phyloP scores from a whole-genome alignment of 306 rosid genomes.

The Carpinus fangiana region DNA sequence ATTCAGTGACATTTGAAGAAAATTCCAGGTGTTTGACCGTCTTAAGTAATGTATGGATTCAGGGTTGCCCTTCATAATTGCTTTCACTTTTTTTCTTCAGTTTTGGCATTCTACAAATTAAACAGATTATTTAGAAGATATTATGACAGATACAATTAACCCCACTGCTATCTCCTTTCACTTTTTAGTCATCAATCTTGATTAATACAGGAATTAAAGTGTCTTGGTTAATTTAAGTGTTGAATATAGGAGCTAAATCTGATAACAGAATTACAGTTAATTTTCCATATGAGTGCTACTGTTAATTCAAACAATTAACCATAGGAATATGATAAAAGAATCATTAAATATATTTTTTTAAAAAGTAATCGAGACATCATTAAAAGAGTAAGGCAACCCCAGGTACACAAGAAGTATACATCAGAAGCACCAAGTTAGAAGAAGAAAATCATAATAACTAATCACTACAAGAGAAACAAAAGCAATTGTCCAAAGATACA shows the following conservation, averaged over 20 bases:
- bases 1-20: background rate
- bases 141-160: background rate
- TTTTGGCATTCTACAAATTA: background rate
- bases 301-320: background rate
- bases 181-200: background rate
- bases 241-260: background rate
- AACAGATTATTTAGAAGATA: background rate
- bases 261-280: background rate
- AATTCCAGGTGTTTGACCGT: no score
- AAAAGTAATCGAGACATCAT: no score
- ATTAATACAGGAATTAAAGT: background rate
- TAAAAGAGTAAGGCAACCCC: no score
- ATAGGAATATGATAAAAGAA: background rate
- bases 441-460: no score
- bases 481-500: no score
- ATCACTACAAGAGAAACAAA: no score
- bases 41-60: no score
- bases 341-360: background rate
- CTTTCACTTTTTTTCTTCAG: background rate
- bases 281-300: background rate
- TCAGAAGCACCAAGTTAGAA: no score
- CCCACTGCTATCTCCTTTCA: background rate
- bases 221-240: background rate
- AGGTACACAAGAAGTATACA: no score
- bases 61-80: background rate